Evolutionary conservation across 441 rosid genomes (phyloP), one percentile per base, ranked within the genome.

Genomic region (Dalechampia spathulata): DNA sequence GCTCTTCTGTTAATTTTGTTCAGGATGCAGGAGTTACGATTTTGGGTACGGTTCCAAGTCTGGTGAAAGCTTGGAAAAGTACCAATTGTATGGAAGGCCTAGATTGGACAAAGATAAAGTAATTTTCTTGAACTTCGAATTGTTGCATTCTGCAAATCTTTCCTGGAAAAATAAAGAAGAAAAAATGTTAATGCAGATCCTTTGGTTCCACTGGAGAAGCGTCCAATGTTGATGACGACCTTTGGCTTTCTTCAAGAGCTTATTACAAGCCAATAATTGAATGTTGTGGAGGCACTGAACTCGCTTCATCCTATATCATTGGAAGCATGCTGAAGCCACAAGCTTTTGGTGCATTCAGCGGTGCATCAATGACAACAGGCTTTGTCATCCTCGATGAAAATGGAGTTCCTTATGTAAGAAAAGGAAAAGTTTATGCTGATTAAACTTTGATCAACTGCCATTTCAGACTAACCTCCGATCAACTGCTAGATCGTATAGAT

Each of bases 231-330:
- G 95, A 91, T 43, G 96, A 91, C 30, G 85, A 83, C 74, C 95
- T 91, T 40, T 91, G 96, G 98, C 95, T 91, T 51, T 87, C 96
- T 53, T 91, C 95, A 13, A 83, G 71, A 72, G 67, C 93, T 43
- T 78, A 72, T 68, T 87, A 87, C 68, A 83, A 68, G 60, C 93
- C 95, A n/a, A 46, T 88, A 44, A 71, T 83, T 6, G 95, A 91
- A 75, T 72, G 82, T 43, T 91, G 96, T 67, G 96, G 98, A 54
- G 98, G 95, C 66, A 81, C 96, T 0, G 95, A 88, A 53, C 95
- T 88, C 10, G 80, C 90, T 55, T 87, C 96, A 17, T 63, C 86
- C 9, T 91, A 87, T 64, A 65, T 86, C 53, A 82, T 74, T 48
- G 96, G 93, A 58, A 71, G 80, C 43, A 72, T 44, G 3, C 72